Evolutionary conservation across 2,329 filamentous ascomycete genomes (phyloP), one percentile per base, ranked within the genome.

Genomic region (Elsinoe arachidis): DNA sequence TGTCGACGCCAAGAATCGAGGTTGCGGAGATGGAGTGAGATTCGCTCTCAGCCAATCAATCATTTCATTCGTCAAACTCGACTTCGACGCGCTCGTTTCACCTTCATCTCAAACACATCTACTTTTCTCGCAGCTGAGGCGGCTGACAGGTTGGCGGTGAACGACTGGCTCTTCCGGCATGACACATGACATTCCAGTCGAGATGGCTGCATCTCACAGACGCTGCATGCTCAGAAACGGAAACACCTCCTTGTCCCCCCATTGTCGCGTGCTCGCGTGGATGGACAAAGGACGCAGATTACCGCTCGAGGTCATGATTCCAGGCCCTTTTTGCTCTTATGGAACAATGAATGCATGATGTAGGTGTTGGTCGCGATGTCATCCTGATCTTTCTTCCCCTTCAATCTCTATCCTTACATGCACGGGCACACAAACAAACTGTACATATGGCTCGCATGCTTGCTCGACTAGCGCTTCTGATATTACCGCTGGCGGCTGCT

Each of bases 21-120:
- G 41, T 49, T 30, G 41, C 15, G 39, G 43, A 49, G 54, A 23
- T 38, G 49, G 15, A 23, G 41, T 14, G 34, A 56, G 53, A 43
- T 43, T 56, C 41, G 39, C 26, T 49, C 17, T 49, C 54, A 47
- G 54, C 54, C 54, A 56, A 56, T 56, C 54, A 56, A 56, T 56
- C 54, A 56, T 55, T 56, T 38, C 30, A 2, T 47, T 17, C 12
- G 49, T 56, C 15, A 46, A 41, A 35, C 41, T 56, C n/a, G 41
- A 47, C 43, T 38, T 56, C 43, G 17, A 56, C 54, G 54, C 54
- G 54, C 54, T 46, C 17, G 54, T 56, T 56, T 56, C 54, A 56
- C 15, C 39, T 43, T 56, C 34, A 35, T 53, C 49, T 53, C 49
- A 53, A 53, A 53, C 49, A 53, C 49, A 21, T 21, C n/a, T 3